Percentiles rank a stretch among this genome's conserved stretches.
These are phyloP conservation scores for Penicillium crustosum DNA, from an alignment of 2,329 filamentous ascomycete species.

Conservation along the genomic window DNA sequence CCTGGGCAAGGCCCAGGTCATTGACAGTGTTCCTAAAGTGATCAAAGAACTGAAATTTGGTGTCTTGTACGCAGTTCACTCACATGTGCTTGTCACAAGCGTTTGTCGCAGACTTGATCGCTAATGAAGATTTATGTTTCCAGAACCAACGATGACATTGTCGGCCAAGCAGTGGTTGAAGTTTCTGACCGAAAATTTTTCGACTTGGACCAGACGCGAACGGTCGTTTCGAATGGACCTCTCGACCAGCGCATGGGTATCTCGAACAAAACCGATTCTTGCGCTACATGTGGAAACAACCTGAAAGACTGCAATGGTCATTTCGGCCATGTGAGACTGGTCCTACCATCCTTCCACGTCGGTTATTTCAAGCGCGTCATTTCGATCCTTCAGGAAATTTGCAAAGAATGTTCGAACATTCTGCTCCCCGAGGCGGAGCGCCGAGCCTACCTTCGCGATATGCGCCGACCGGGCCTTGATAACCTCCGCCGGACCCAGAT, in stretches of 20 bases:
- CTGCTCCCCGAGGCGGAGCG: conserved; percentile 79
- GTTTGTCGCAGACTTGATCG: conserved; percentile 14
- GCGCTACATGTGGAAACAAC: conserved; percentile 78
- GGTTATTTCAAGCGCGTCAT: conserved; percentile 94
- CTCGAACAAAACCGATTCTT: conserved; percentile 76
- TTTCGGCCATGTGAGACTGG: conserved; percentile 89
- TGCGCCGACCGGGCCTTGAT: conserved; percentile 79
- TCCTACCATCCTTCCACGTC: conserved; percentile 90
- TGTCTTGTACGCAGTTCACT: conserved; percentile 64
- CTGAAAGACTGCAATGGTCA: conserved; percentile 88
- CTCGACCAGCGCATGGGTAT: conserved; percentile 86
- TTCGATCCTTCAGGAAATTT: conserved; percentile 88
- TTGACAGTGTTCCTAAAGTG: conserved; percentile 83
- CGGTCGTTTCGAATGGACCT: conserved; percentile 76
- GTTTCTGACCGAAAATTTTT: conserved; percentile 93
- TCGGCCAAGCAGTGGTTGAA: conserved; percentile 91
- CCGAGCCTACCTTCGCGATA: conserved; percentile 71
- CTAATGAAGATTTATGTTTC: conserved; percentile 16
- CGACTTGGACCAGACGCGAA: conserved; percentile 77
- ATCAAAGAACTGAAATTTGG: conserved; percentile 94
- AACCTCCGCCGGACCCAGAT: conserved; percentile 81
- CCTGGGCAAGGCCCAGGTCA: conserved; percentile 77
- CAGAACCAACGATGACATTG: conserved; percentile 88
- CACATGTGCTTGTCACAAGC: conserved; percentile 2
- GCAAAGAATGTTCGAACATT: conserved; percentile 88